Conservation (phyloP, 1,284 basidiomycete species). For the Cryptococcus sp. region DNA sequence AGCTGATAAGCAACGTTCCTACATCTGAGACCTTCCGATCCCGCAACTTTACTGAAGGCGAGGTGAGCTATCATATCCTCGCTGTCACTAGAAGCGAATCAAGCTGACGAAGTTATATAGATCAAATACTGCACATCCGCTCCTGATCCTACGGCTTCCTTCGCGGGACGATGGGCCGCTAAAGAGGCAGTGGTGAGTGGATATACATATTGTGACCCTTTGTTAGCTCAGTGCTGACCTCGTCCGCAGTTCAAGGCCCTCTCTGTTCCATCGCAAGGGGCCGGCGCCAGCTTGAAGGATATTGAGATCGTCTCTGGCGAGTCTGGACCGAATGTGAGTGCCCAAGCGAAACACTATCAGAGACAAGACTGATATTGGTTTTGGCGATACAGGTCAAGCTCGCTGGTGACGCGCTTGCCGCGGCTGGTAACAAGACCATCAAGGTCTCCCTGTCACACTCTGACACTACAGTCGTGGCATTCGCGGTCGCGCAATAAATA, state of each 20-base stretch:
- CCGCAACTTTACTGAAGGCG: slow-evolving; percentile 90
- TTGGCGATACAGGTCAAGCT: slow-evolving; percentile 57
- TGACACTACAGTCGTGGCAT: slow-evolving; percentile 52
- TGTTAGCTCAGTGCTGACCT: not conserved
- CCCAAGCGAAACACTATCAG: no score
- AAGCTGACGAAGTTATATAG: slow-evolving; percentile 21
- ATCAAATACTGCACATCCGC: slow-evolving; percentile 83
- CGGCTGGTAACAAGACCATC: slow-evolving; percentile 74
- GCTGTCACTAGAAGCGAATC: not conserved
- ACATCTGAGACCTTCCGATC: slow-evolving; percentile 85
- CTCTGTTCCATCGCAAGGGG: slow-evolving; percentile 85
- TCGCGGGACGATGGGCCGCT: slow-evolving; percentile 94
- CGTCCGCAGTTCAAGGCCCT: slow-evolving; percentile 80
- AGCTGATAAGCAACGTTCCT: slow-evolving; percentile 90
- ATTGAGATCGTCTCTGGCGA: slow-evolving; percentile 83
- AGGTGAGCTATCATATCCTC: slow-evolving; percentile 49
- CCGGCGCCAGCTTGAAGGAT: slow-evolving; percentile 89
- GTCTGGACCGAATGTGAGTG: slow-evolving; percentile 46
- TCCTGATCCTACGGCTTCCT: slow-evolving; percentile 82
- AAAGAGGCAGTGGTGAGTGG: slow-evolving; percentile 77
- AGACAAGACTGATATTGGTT: no score
- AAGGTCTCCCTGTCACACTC: slow-evolving; percentile 83
- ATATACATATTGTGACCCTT: not conserved
- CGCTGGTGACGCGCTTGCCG: slow-evolving; percentile 76
- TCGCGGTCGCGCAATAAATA: slow-evolving; percentile 50